Evolutionary conservation across 129 eudicot genomes (phyloP).

Genomic region (Flaveria bidentis): DNA sequence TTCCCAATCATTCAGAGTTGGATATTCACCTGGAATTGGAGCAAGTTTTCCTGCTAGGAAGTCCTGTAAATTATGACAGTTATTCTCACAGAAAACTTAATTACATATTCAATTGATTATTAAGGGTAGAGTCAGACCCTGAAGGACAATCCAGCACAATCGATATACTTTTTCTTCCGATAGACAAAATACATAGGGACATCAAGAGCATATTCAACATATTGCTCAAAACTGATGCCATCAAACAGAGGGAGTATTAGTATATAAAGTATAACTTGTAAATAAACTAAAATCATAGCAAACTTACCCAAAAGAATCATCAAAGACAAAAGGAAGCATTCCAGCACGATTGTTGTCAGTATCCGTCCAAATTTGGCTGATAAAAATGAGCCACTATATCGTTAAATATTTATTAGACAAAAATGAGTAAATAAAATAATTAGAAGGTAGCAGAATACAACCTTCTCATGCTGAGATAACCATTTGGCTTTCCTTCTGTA

Average conservation of each 20-base stretch:
- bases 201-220: constrained; percentile 97
- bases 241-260: constrained; percentile 14
- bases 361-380: constrained; percentile 98
- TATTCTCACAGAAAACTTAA: neutral
- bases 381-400: constrained; percentile 9
- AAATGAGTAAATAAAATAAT: neutral
- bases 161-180: constrained; percentile 77
- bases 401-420: neutral
- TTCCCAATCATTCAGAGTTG: constrained; percentile 93
- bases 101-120: neutral
- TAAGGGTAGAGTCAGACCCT: constrained; percentile 57
- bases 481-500: constrained; percentile 95
- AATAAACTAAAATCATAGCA: neutral
- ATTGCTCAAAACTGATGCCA: constrained; percentile 84
- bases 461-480: constrained; percentile 99
- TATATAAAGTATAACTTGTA: constrained; percentile 7
- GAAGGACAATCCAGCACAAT: constrained; percentile 90
- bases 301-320: constrained; percentile 86
- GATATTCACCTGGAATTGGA: constrained; percentile 85
- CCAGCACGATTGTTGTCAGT: constrained; percentile 93
- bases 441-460: constrained; percentile 21
- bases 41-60: constrained; percentile 85
- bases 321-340: constrained; percentile 98
- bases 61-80: constrained; percentile 52
- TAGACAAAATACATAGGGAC: constrained; percentile 97